Evolutionary conservation across 257 asterid species (phyloP).

Genomic region (Forsythia viridissima): DNA sequence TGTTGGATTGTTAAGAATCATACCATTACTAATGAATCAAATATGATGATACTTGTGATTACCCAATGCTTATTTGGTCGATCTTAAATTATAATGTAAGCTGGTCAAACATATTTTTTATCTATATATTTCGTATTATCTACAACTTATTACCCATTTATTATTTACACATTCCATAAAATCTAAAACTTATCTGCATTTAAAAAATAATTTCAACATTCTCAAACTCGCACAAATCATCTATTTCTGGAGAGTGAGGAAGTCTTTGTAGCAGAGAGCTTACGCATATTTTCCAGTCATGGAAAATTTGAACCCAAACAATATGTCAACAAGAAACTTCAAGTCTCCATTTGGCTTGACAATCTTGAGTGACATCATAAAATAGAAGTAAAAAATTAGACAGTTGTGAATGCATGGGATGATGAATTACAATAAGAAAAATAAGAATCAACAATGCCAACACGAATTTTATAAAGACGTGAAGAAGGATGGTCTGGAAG

Average conservation of each 20-base stretch:
- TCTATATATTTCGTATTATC: too few relatives aligned
- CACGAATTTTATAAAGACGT: neutral
- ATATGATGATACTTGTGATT: neutral
- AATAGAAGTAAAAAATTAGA: neutral
- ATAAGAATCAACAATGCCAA: neutral
- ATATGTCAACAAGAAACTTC: constrained; percentile 70
- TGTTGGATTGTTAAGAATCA: neutral
- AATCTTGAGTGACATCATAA: constrained; percentile 41
- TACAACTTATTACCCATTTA: too few relatives aligned
- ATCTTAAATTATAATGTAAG: too few relatives aligned
- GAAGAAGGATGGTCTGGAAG: neutral
- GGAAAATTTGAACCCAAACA: constrained; percentile 75
- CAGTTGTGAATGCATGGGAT: neutral
- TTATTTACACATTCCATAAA: too few relatives aligned
- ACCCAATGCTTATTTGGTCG: neutral
- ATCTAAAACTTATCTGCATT: too few relatives aligned
- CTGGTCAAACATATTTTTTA: too few relatives aligned
- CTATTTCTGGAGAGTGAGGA: neutral
- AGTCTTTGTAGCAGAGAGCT: constrained; percentile 28
- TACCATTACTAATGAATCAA: neutral
- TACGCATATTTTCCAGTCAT: constrained; percentile 83
- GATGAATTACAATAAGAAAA: neutral
- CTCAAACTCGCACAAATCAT: neutral
- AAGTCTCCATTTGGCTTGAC: constrained; percentile 64
- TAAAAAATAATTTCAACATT: too few relatives aligned